phyloP scores from a whole-genome alignment of 345 rosid species.

The Aegle marmelos region DNA sequence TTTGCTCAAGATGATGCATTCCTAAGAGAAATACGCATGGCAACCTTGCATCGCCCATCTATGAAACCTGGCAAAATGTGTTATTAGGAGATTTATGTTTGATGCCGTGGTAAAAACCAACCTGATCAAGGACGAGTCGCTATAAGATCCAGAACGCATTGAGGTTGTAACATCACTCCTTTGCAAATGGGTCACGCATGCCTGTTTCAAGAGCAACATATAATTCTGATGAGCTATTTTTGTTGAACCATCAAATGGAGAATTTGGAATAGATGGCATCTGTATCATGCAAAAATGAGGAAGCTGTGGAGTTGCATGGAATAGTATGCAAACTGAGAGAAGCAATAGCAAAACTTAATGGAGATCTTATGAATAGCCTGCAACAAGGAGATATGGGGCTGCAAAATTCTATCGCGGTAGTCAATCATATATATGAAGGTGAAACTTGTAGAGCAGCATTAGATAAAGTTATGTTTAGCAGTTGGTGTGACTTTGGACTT shows the following conservation, averaged over 20 bases:
- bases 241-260: constrained; percentile 37
- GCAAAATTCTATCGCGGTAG: neutral
- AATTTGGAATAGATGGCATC: constrained; percentile 34
- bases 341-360: constrained; percentile 6
- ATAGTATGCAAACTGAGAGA: constrained; percentile 9
- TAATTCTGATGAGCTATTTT: constrained; percentile 7
- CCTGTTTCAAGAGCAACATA: constrained; percentile 22
- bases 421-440: neutral
- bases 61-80: constrained; percentile 4
- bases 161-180: constrained; percentile 52
- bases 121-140: constrained; percentile 23
- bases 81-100: constrained; percentile 41
- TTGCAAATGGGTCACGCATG: constrained; percentile 37
- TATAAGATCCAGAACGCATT: constrained; percentile 35
- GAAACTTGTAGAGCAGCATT: neutral
- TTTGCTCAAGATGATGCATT: constrained; percentile 21
- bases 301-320: constrained; percentile 2
- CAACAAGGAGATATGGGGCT: constrained; percentile 7
- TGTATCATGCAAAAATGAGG: neutral
- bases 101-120: constrained; percentile 28
- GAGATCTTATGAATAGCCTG: constrained; percentile 16
- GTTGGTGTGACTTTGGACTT: constrained; percentile 21
- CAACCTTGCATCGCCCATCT: neutral
- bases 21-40: neutral
- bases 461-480: constrained; percentile 20